These are phyloP conservation scores for Malassezia arunalokei DNA, from an alignment of 1,284 basidiomycete genomes.

Conservation along the genomic window DNA sequence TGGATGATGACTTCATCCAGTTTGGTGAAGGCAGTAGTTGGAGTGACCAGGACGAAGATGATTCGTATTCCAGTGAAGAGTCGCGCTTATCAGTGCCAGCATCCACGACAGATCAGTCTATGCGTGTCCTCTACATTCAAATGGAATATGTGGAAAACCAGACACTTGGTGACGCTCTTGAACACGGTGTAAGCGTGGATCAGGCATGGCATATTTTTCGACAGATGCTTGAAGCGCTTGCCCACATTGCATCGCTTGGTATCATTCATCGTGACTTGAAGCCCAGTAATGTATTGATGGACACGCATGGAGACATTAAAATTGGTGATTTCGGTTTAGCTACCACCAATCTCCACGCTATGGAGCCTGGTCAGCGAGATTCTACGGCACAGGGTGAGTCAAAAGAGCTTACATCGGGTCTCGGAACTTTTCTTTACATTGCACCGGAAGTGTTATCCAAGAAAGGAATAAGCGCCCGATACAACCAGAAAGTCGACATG, in stretches of 20 bases:
- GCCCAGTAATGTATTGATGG: constrained; percentile 43
- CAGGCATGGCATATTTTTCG: constrained; percentile 81
- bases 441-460: constrained; percentile 56
- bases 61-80: neutral
- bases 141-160: constrained; percentile 54
- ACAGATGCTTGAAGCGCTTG: constrained; percentile 73
- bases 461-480: constrained; percentile 54
- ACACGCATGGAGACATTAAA: constrained; percentile 66
- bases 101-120: neutral
- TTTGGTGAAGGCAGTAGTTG: constrained; percentile 4
- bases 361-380: constrained; percentile 47
- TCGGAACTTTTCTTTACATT: constrained; percentile 83
- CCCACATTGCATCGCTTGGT: constrained; percentile 71
- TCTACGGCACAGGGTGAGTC: constrained; percentile 66
- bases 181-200: constrained; percentile 46
- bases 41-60: neutral
- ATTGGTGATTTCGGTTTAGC: constrained; percentile 87
- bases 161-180: constrained; percentile 43
- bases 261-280: constrained; percentile 73
- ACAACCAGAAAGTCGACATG: constrained; percentile 74
- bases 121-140: constrained; percentile 68
- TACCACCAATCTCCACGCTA: constrained; percentile 34
- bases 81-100: neutral
- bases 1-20: constrained; percentile 4
- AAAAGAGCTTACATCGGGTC: constrained; percentile 50